These are phyloP conservation scores for Protoeuglena noctilucae DNA, from an alignment of 139 green algal species.

Conservation along the genomic window DNA sequence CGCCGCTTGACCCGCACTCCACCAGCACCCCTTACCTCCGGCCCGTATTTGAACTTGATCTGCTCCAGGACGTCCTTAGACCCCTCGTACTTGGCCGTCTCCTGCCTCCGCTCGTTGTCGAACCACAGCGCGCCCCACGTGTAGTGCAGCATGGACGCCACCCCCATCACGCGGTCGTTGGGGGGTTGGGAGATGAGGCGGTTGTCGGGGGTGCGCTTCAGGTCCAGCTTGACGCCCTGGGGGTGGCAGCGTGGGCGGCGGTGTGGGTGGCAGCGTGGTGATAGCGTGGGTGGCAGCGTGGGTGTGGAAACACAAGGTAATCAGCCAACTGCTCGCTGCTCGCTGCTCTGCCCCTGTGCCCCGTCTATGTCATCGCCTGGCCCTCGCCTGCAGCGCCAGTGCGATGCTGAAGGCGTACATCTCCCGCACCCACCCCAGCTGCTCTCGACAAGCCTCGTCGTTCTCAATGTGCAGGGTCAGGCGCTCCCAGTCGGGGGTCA, in stretches of 20 bases:
- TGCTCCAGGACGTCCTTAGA: constrained; percentile 14
- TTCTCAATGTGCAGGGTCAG: constrained; percentile 57
- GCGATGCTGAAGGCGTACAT: constrained; percentile 70
- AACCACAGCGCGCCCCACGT: constrained; percentile 47
- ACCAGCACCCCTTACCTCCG: no score
- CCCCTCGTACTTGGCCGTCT: no score
- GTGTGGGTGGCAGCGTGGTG: neutral
- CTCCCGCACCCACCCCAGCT: constrained; percentile 65
- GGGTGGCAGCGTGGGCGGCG: neutral
- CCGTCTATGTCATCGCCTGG: neutral
- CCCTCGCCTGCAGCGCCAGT: constrained; percentile 8
- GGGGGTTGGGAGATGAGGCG: constrained; percentile 67
- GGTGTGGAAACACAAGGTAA: constrained; percentile 11
- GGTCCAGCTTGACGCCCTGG: constrained; percentile 17
- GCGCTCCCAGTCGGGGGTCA: constrained; percentile 57
- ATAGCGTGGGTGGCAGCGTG: constrained; percentile 25
- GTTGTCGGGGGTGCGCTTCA: constrained; percentile 25
- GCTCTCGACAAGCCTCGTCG: constrained; percentile 30
- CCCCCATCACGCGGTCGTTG: constrained; percentile 40
- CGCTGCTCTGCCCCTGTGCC: no score
- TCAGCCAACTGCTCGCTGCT: neutral
- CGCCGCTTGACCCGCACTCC: no score
- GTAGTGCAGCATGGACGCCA: constrained; percentile 70
- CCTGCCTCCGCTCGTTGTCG: neutral
- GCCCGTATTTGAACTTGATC: no score